Evolutionary conservation across 352 stramenopile genomes (phyloP).

Genomic region (Phytopythium sindhum): DNA sequence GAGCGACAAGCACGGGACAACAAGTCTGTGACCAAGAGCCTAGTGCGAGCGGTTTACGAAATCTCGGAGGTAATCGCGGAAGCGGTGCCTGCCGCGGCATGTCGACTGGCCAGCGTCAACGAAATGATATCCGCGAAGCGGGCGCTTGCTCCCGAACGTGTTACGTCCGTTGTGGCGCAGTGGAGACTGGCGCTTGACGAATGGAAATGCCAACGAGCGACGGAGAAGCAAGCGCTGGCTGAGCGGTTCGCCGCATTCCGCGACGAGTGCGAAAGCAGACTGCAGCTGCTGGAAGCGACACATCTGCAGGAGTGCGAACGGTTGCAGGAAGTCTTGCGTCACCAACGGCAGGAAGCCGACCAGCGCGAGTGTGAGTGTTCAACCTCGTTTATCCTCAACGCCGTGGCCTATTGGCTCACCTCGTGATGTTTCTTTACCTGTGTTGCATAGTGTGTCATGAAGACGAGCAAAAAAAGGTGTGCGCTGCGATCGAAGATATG

Average conservation of each 20-base stretch:
- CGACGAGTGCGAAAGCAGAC: constrained; percentile 27
- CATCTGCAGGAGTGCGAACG: constrained; percentile 15
- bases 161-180: constrained; percentile 17
- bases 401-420: neutral
- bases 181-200: constrained; percentile 30
- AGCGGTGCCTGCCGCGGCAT: constrained; percentile 10
- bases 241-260: constrained; percentile 19
- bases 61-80: constrained; percentile 27
- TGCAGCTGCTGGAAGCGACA: constrained; percentile 15
- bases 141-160: constrained; percentile 14
- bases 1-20: constrained; percentile 33
- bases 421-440: neutral
- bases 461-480: neutral
- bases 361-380: neutral
- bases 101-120: constrained; percentile 9
- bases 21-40: constrained; percentile 19
- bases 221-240: constrained; percentile 14
- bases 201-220: constrained; percentile 25
- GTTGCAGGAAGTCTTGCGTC: neutral
- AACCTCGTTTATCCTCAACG: neutral
- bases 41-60: constrained; percentile 19
- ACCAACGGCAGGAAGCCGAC: neutral
- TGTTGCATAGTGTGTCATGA: neutral
- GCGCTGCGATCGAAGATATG: neutral
- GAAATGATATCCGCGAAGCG: constrained; percentile 12